Base-by-base conservation (phyloP, 2,329 filamentous ascomycete genomes). In the Metarhizium anisopliae region DNA sequence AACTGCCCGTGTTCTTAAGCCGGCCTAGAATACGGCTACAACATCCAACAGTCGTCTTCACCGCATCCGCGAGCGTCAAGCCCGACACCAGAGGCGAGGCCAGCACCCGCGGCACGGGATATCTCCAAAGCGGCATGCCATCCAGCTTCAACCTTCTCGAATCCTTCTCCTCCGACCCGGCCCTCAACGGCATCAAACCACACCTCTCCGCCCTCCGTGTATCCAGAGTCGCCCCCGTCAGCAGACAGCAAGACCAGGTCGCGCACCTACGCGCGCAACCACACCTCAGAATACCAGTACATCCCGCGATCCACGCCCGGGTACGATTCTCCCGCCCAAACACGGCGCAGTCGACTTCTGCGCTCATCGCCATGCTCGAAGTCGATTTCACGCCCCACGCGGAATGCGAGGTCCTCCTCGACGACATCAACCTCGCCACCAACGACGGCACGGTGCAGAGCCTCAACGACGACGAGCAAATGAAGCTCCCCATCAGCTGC, bases 131-230 rank as follows among this genome's bases (percentile, higher is more conserved):
- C 64, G 82, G 84, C 56, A 71, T 85, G 30, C 84, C 89, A 0
- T 80, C 85, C 6, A 85, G 87, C 2, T 76, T 89, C 59, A 94
- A 93, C 67, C 75, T 93, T n/a, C 80, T 94, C 14, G 85, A 89
- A 65, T 80, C 89, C 3, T 88, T 93, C 58, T 77, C 79, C 53
- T 76, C 76, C 59, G 88, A 91, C 64, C 81, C 84, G 25, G 79
- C 78, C 30, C 74, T 90, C 18, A 74, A 73, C 16, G 82, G 84
- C 40, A 72, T 83, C 30, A 77, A 78, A 61, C 86, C 89, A 50
- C 81, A 82, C 35, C 75, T 94, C 2, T 90, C 88, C 10, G 87
- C 89, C 5, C 76, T 87, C 58, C 79, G 88, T 51, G 87, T 93
- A 38, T 90, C 86, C 47, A 82, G 86, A 59, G 86, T 92, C 4